Percentiles rank a stretch among this genome's conserved stretches.
These are phyloP conservation scores for Solanum etuberosum DNA, from an alignment of 257 asterid genomes.

Conservation along the genomic window DNA sequence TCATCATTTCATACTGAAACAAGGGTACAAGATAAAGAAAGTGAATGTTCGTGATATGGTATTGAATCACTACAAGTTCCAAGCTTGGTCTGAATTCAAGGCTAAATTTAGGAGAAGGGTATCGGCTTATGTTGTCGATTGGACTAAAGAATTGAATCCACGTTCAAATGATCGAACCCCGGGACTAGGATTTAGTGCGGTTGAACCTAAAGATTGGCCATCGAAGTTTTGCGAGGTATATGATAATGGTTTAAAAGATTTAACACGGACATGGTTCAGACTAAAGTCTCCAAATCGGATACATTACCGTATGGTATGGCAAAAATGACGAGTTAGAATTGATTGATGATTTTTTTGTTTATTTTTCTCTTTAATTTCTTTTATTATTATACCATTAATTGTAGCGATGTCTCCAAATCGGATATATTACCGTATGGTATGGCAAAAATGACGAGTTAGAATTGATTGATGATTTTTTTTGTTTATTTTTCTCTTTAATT, in stretches of 20 bases:
- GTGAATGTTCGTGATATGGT: slow-evolving; percentile 9
- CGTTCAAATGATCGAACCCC: slow-evolving; percentile 65
- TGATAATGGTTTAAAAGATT: slow-evolving; percentile 43
- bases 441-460: slow-evolving; percentile 28
- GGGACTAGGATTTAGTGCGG: slow-evolving; percentile 46
- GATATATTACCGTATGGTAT: slow-evolving; percentile 27
- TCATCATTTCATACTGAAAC: slow-evolving; percentile 60
- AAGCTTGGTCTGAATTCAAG: slow-evolving; percentile 92
- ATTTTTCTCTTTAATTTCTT: neutral
- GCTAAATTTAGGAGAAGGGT: slow-evolving; percentile 79
- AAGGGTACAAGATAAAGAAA: slow-evolving; percentile 22
- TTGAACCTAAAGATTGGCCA: slow-evolving; percentile 68
- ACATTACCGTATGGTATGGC: slow-evolving; percentile 42
- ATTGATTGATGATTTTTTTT: neutral
- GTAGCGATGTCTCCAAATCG: slow-evolving; percentile 9
- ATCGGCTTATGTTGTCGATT: slow-evolving; percentile 76
- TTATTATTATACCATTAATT: neutral
- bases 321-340: slow-evolving; percentile 11
- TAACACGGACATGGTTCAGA: slow-evolving; percentile 51
- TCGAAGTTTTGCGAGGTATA: slow-evolving; percentile 45
- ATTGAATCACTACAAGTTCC: slow-evolving; percentile 81
- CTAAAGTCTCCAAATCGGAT: slow-evolving; percentile 6
- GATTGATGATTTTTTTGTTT: neutral
- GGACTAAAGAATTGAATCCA: slow-evolving; percentile 52
- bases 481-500: neutral